Evolutionary conservation across 1,284 basidiomycete genomes (phyloP).

Genomic region (Cronartium ribicola): DNA sequence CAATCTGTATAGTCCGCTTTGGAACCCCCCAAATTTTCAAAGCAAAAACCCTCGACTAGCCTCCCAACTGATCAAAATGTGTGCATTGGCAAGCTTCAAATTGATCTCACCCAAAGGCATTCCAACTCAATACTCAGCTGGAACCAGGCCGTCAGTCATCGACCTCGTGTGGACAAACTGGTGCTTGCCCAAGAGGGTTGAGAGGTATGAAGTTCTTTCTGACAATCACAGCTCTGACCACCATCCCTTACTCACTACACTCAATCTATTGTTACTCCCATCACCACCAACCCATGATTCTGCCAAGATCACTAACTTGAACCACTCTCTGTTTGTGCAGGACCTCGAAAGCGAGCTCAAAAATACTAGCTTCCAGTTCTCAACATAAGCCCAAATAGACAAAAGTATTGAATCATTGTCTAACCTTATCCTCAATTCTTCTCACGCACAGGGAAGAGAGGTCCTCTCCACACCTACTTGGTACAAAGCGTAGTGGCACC

Average conservation of each 20-base stretch:
- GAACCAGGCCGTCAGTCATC: neutral
- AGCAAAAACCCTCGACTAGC: neutral
- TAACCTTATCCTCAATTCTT: neutral
- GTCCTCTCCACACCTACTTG: neutral
- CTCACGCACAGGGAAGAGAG: neutral
- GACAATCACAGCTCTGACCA: neutral
- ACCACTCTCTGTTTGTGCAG: neutral
- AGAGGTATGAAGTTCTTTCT: neutral
- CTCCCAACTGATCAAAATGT: neutral
- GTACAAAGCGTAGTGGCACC: neutral
- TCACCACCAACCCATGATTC: neutral
- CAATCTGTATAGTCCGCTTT: too few relatives aligned
- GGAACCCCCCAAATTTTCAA: neutral
- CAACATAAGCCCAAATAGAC: neutral
- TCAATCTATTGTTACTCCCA: neutral
- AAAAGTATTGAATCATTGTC: neutral
- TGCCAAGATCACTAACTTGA: neutral
- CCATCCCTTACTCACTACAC: neutral
- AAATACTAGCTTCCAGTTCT: neutral
- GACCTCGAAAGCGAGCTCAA: neutral
- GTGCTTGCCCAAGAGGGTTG: neutral
- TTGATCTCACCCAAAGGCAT: neutral
- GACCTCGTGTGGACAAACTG: neutral
- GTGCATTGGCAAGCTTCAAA: neutral
- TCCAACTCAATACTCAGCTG: neutral